Evolutionary conservation across 768 basidiomycete species (phyloP).

Genomic region (Roridomyces roridus): DNA sequence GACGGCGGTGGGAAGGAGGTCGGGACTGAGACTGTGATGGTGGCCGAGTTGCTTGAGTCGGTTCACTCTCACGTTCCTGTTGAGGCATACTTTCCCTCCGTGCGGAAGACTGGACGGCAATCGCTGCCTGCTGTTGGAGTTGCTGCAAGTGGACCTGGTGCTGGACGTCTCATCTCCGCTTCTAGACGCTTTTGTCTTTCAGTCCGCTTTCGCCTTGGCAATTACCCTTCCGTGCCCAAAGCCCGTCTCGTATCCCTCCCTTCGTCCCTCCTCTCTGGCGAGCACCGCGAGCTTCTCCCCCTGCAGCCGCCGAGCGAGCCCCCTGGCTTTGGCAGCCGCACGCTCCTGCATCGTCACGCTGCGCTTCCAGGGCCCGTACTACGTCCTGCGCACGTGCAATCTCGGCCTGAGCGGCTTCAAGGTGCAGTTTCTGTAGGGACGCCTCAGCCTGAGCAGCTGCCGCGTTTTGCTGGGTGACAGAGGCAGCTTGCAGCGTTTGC

Average conservation of each 20-base stretch:
- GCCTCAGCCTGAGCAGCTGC: conserved; percentile 16
- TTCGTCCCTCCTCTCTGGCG: conserved; percentile 64
- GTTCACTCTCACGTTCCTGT: not conserved
- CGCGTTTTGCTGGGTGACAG: conserved; percentile 4
- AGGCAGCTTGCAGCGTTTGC: not conserved
- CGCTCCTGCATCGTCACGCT: conserved; percentile 34
- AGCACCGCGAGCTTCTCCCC: conserved; percentile 55
- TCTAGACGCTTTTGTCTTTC: not conserved
- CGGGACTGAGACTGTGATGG: not conserved
- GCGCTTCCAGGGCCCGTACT: conserved; percentile 7
- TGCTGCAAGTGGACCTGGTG: no score
- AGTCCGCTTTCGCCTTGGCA: conserved; percentile 2
- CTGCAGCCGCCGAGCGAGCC: conserved; percentile 59
- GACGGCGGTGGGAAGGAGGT: no score
- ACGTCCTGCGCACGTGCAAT: conserved; percentile 5
- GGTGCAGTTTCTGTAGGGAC: conserved; percentile 3
- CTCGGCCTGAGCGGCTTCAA: conserved; percentile 11
- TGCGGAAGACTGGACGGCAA: no score
- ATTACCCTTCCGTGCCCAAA: conserved; percentile 51
- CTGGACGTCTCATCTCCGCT: not conserved
- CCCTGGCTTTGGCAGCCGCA: conserved; percentile 47
- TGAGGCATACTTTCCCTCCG: not conserved
- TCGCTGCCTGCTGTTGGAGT: no score
- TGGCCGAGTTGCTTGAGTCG: not conserved
- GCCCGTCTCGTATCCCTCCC: conserved; percentile 51